These are phyloP conservation scores for Aspergillus arachidicola DNA, from an alignment of 2,329 filamentous ascomycete genomes.

Conservation along the genomic window DNA sequence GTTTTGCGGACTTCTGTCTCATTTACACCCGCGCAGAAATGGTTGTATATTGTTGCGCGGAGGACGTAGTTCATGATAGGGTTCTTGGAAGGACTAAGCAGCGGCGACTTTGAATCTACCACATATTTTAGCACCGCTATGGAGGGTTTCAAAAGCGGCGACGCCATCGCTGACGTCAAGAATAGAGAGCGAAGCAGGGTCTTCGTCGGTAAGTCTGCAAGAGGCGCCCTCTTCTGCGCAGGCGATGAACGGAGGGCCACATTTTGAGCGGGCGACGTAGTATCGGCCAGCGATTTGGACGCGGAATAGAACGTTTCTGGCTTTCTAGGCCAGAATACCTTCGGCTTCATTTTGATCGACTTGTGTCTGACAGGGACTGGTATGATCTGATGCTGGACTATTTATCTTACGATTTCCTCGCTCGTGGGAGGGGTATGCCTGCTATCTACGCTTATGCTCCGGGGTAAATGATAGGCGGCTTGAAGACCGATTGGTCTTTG, in stretches of 20 bases:
- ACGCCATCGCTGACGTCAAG: slow-evolving; percentile 24
- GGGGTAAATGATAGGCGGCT: slow-evolving; percentile 1
- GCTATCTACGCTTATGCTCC: not conserved
- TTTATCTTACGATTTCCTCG: slow-evolving; percentile 1
- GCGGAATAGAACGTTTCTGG: not conserved
- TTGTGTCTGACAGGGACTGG: not conserved
- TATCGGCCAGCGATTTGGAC: not conserved
- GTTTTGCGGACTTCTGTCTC: slow-evolving; percentile 41
- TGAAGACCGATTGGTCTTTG: slow-evolving; percentile 11
- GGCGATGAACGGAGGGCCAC: not conserved
- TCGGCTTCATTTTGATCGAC: not conserved
- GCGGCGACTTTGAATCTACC: slow-evolving; percentile 37
- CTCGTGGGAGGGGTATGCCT: slow-evolving; percentile 2
- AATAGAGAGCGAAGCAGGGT: slow-evolving; percentile 22
- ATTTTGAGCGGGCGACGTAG: slow-evolving; percentile 10
- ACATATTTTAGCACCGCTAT: slow-evolving; percentile 36
- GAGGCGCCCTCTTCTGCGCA: slow-evolving; percentile 38
- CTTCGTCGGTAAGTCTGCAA: slow-evolving; percentile 23
- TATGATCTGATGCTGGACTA: not conserved
- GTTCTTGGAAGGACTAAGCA: slow-evolving; percentile 48
- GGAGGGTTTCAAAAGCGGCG: slow-evolving; percentile 19
- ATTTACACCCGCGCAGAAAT: slow-evolving; percentile 53
- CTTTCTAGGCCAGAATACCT: slow-evolving; percentile 6
- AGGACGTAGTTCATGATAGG: slow-evolving; percentile 41
- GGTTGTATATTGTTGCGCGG: slow-evolving; percentile 47